Evolutionary conservation across 352 stramenopile species (phyloP), one percentile per base, ranked within the genome.

Genomic region (Globisporangium irregulare): DNA sequence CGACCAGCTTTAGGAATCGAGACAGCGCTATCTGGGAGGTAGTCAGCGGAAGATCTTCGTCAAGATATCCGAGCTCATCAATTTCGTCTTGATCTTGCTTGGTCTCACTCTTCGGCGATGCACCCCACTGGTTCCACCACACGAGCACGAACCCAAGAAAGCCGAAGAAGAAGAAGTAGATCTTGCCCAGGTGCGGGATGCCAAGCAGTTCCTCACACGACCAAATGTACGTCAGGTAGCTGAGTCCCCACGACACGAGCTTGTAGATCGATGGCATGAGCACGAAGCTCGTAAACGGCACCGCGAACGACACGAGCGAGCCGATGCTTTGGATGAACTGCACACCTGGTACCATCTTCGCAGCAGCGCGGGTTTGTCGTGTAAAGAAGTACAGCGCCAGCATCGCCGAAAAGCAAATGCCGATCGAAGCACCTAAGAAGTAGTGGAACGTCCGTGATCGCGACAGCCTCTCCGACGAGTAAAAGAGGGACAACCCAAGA

Each of bases 61-160:
- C 82, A 65, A 93, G 75, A 41, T 81, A 75, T 15, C 84, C 82
- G 68, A 91, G 77, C 59, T 92, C 84, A 18, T 89, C 84, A 14
- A 89, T 80, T 50, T 93, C 83, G 9, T 87, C 82, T 61, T 76
- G 71, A 61, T 90, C 77, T 36, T 92, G 81, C 55, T 75, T 53
- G n/a, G 81, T 66, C 7, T 75, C 75, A 34, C 62, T 72, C 69
- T 81, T 86, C 24, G 77, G 73, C 24, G 82, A 79, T 20, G 84
- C 80, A 22, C 87, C 86, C 84, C 85, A 93, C 64, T 95, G 86
- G 72, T 94, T 92, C 87, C 86, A 95, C 87, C 87, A 95, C 58
- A 95, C 84, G 46, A 95, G 71, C 1, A 79, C 48, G 34, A 79
- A 89, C 20, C 87, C 87, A 38, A 94, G 73, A 24, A 93, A 66